Evolutionary conservation across 2,329 filamentous ascomycete genomes (phyloP).

Genomic region (Rutstroemia sp.): DNA sequence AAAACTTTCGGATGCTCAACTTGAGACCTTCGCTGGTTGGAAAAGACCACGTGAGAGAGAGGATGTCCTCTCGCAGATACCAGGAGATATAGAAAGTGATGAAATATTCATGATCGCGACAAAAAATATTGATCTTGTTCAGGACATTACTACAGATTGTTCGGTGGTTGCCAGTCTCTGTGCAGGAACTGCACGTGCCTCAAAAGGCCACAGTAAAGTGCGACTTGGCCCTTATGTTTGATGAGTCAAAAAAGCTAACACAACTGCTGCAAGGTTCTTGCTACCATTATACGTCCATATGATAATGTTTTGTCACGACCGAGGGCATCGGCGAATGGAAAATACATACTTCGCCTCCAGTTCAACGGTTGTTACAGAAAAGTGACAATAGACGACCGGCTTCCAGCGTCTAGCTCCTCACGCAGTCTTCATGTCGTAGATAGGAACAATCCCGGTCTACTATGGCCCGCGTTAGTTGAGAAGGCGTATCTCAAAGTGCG

Average conservation of each 20-base stretch:
- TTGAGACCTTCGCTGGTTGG: slow-evolving; percentile 75
- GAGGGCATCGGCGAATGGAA: slow-evolving; percentile 66
- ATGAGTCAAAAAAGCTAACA: slow-evolving; percentile 4
- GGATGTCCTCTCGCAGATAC: slow-evolving; percentile 1
- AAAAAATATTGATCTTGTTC: slow-evolving; percentile 71
- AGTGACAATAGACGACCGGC: slow-evolving; percentile 80
- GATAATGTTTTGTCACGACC: slow-evolving; percentile 52
- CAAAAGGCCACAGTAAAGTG: slow-evolving; percentile 63
- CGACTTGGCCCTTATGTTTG: slow-evolving; percentile 15
- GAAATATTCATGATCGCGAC: slow-evolving; percentile 47
- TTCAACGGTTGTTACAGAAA: slow-evolving; percentile 91
- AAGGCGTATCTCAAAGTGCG: slow-evolving; percentile 95
- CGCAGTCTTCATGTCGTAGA: slow-evolving; percentile 83
- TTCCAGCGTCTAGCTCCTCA: slow-evolving; percentile 69
- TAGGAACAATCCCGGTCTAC: slow-evolving; percentile 66
- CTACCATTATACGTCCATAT: slow-evolving; percentile 69
- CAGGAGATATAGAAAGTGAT: slow-evolving; percentile 22
- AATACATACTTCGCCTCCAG: slow-evolving; percentile 86
- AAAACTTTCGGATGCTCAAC: slow-evolving; percentile 66
- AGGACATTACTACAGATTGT: slow-evolving; percentile 93
- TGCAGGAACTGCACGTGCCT: slow-evolving; percentile 63
- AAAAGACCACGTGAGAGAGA: slow-evolving; percentile 65
- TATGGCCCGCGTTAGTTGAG: slow-evolving; percentile 91
- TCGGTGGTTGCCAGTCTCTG: slow-evolving; percentile 95
- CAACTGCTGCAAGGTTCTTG: slow-evolving; percentile 48